Percentiles rank a stretch among this genome's conserved stretches.
Conservation (phyloP, 495 filamentous ascomycete species). For the Talaromyces trachyspermus region DNA sequence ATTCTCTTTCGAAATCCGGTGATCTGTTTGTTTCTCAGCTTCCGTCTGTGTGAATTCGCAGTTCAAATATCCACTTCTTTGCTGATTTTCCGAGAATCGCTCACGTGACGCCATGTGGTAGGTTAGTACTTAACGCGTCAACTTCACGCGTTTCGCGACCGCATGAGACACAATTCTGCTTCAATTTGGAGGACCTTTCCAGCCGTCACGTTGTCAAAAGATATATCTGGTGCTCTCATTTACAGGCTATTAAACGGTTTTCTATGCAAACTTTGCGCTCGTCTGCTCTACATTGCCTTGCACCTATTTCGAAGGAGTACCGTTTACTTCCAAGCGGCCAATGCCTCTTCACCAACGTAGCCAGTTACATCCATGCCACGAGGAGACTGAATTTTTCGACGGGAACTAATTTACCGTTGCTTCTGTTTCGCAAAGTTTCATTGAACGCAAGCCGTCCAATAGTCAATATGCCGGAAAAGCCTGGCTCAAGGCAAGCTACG, state of each 20-base stretch:
- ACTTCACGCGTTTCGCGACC: no score
- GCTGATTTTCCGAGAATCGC: no score
- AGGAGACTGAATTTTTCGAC: background rate
- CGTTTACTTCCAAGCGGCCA: background rate
- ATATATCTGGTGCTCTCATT: background rate
- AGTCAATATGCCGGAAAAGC: conserved; percentile 32
- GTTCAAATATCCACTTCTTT: no score
- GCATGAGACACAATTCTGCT: no score
- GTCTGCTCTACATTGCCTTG: conserved; percentile 7
- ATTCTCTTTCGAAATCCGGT: no score
- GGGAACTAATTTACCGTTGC: background rate
- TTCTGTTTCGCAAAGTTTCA: background rate
- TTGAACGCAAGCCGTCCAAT: background rate
- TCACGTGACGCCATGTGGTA: no score
- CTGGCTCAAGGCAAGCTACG: conserved; percentile 68
- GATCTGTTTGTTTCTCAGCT: no score
- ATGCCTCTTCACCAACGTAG: background rate
- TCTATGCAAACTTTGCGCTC: conserved; percentile 26
- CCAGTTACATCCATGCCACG: background rate
- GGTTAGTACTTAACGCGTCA: no score
- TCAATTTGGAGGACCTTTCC: background rate
- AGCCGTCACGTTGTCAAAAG: background rate
- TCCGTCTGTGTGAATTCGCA: no score
- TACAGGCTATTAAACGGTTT: background rate
- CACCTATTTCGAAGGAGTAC: background rate